Base-by-base conservation (phyloP, 1,284 basidiomycete genomes). In the Moniliophthora roreri region DNA sequence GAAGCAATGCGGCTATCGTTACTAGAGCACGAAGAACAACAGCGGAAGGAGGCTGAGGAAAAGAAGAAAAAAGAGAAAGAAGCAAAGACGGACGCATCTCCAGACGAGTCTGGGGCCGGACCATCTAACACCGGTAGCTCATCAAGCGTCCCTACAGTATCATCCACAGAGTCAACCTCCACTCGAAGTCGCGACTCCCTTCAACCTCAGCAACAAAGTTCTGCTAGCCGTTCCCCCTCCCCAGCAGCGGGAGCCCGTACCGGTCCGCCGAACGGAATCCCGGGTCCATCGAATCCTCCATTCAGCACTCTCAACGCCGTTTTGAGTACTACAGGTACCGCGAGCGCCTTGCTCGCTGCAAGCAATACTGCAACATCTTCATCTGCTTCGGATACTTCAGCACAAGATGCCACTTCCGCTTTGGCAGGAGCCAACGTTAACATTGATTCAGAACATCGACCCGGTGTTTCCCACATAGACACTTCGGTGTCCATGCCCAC, bases 1-100 rank as follows among this genome's bases (percentile, higher is more conserved):
- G 96, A 99, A 73, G 97, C 96, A 1, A 98, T 99, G 95, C 85
- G 96, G 39, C 75, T 98, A 53, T 97, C 94, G 41, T 76, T 98
- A 59, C 69, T 97, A 50, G 96, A 99, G 61, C 94, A 98, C 59
- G 89, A 91, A 69, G 87, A 87, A 59, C 87, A 89, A 51, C 87
- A 90, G 62, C 76, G 80, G 60, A 84, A 82, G 61, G 81, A 88
- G 62, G 79, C 77, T 52, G 84, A 83, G 60, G 82, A 86, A 58
- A 78, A 77, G 62, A 69, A 69, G 50, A 76, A 74, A 64, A 73
- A 74, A 53, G 73, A 80, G 66, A 72, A 71, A 57, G 71, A 74
- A 66, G 65, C 50, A 15, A 59, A 53, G 45, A 58, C 41, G 16
- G 42, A 28, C 20, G 34, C 53, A 32, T 38, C 57, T 57, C 24